Conservation (phyloP, 345 rosid genomes). For the Nephelium lappaceum region DNA sequence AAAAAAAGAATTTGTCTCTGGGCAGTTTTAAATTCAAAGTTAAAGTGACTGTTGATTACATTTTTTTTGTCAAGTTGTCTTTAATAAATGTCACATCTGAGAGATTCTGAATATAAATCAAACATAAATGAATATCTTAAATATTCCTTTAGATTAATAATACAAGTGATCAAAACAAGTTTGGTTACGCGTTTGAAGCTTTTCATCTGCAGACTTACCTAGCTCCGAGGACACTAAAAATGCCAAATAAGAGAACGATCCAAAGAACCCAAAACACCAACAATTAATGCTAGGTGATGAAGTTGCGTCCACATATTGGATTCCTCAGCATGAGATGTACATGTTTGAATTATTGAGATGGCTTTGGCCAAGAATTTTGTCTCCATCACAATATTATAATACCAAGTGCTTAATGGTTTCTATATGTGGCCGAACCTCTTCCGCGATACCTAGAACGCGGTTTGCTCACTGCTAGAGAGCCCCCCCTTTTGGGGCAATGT, state of each 20-base stretch:
- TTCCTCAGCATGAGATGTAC: background rate
- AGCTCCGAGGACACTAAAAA: constrained; percentile 20
- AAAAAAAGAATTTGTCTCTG: no score
- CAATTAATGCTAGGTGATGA: constrained; percentile 10
- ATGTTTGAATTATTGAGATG: background rate
- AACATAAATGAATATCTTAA: background rate
- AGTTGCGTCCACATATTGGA: constrained; percentile 19
- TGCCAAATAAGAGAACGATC: background rate
- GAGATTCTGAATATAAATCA: no score
- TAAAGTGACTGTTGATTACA: no score
- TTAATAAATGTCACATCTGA: no score
- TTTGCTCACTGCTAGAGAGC: background rate
- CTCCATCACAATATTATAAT: background rate
- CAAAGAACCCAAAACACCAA: background rate
- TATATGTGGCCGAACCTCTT: constrained; percentile 17
- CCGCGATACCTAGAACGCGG: background rate
- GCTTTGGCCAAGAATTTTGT: constrained; percentile 8
- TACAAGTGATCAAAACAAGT: background rate
- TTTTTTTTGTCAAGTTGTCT: no score
- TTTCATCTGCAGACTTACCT: constrained; percentile 18
- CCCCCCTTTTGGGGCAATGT: constrained; percentile 29
- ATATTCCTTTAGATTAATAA: background rate
- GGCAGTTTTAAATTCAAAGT: no score
- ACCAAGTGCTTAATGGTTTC: constrained; percentile 18
- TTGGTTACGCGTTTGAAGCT: constrained; percentile 1